Conservation (phyloP, 176 grass and related monocot genomes). For the Carex kokanica region DNA sequence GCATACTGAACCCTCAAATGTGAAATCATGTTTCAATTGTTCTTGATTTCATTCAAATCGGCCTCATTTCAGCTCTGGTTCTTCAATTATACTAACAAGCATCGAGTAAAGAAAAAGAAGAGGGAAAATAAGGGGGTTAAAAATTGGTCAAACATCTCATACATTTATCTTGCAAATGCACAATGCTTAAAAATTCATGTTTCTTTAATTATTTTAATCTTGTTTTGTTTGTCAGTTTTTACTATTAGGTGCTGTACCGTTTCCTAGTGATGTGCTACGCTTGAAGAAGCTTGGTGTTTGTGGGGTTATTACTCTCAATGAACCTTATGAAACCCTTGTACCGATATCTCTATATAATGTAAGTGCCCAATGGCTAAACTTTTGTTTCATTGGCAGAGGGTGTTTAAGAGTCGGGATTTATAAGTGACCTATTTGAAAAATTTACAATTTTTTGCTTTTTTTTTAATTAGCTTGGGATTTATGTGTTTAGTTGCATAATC, state of each 20-base stretch:
- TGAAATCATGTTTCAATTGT: not conserved
- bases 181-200: constrained; percentile 6
- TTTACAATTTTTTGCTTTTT: not conserved
- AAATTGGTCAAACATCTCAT: not conserved
- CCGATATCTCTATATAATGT: constrained; percentile 73
- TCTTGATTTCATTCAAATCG: not conserved
- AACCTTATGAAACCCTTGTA: constrained; percentile 92
- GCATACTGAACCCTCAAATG: not conserved
- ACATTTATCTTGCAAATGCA: not conserved
- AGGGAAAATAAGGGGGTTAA: not conserved
- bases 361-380: constrained; percentile 19
- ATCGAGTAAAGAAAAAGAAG: not conserved
- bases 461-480: not conserved
- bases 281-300: constrained; percentile 80
- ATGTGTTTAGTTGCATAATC: not conserved
- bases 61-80: not conserved
- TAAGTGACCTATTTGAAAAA: not conserved
- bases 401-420: not conserved
- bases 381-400: not conserved
- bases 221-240: constrained; percentile 51
- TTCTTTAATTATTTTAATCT: not conserved
- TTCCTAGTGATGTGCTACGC: constrained; percentile 67
- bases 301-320: constrained; percentile 85
- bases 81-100: not conserved
- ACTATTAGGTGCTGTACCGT: constrained; percentile 84